Evolutionary conservation across 2,329 filamentous ascomycete species (phyloP), one percentile per base, ranked within the genome.

Genomic region (Sarocladium oryzae): DNA sequence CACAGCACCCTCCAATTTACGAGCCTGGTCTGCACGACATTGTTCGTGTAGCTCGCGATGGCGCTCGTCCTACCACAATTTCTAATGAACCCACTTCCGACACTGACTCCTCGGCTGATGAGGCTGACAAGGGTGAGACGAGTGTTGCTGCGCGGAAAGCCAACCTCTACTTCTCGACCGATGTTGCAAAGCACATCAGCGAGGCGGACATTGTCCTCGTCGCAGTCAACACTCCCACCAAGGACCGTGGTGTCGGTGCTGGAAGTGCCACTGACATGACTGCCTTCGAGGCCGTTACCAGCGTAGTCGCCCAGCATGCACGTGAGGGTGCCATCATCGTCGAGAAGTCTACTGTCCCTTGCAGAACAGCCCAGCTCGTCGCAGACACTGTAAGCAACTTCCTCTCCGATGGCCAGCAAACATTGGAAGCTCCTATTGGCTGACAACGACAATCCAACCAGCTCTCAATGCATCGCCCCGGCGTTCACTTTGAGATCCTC

Each of bases 311-410:
- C 9, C 72, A 79, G 56, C 73, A 84, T 55, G 84, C 86, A 2
- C 81, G 77, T 26, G 71, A 76, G 16, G 84, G 83, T 45, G 81
- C 85, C 51, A 87, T 91, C 51, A 81, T 92, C 49, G 87, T 91
- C 18, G 87, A 91, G 70, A 92, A 91, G 71, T 86, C 82, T 52
- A 92, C 88, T 0, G 88, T 91, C 23, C 88, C 88, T 2, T 88
- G 85, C 63, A 75, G 84, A 54, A 90, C 87, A 4, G 85, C 86
- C 2, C 77, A 88, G 57, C 77, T 82, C 28, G 81, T 90, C 35
- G 76, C 79, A 58, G 78, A 84, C 57, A 88, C 83, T 56, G 82
- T 89, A 68, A 66, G 74, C 63, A 51, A 4, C 33, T 2, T 7
- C 35, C 13, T 35, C 4, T 7, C 35, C 15, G 23, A 32, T 32